Evolutionary conservation across 1,284 basidiomycete genomes (phyloP), one percentile per base, ranked within the genome.

Genomic region (Cerioporus squamosus): DNA sequence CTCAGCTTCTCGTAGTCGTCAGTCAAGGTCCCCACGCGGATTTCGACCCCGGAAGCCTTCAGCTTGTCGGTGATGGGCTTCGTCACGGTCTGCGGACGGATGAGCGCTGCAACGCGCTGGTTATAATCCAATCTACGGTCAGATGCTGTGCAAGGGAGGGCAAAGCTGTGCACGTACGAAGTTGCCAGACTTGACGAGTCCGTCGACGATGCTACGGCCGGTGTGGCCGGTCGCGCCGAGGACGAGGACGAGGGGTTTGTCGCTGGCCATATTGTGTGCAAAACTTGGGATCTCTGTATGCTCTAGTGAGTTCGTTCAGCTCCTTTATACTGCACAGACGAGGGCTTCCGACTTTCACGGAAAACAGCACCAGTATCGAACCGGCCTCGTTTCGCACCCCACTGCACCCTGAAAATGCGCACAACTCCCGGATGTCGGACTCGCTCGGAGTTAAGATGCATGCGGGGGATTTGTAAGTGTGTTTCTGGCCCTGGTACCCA

Each of bases 1-100:
- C 56, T 49, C 9, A 67, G 51, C 44, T 60, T 47, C 29, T 56
- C 55, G n/a, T 57, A 26, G 29, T 52, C 51, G 44, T 65, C 57
- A 2, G 46, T 49, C 18, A 61, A 15, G 36, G 67, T 64, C 15
- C 43, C 58, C 2, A 45, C 2, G 22, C 64, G 63, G 31, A 68
- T 64, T 23, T 66, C 64, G 4, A 62, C 64, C 10, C 58, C 65
- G 17, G 40, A 33, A 20, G 44, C 38, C n/a, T 53, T 49, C 17
- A 65, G 48, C 9, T 38, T 29, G 8, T 46, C 56, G 2, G 57
- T 50, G 5, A 51, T 50, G 12, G 63, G 59, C 38, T 65, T 66
- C 22, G 55, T 42, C 3, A 50, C 15, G 2, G 65, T 65, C 3
- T 51, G 15, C 3, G 63, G 48, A 10, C 65, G 60, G 10, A 63